These are phyloP conservation scores for Xylaria bambusicola DNA, from an alignment of 495 filamentous ascomycete genomes.

Conservation along the genomic window DNA sequence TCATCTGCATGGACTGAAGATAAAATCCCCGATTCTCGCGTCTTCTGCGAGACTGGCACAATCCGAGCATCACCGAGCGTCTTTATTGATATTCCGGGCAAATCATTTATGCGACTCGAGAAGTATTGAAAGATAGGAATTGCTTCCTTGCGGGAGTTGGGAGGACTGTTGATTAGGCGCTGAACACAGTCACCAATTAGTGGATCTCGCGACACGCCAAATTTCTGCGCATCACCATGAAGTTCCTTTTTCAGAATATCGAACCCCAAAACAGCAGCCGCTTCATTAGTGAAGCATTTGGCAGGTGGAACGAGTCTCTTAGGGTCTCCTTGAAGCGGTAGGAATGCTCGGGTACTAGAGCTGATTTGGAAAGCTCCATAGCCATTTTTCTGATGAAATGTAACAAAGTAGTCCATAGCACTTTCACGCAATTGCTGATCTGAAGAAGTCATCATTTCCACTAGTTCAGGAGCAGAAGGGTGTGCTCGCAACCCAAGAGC, in stretches of 20 bases:
- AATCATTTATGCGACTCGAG: constrained; percentile 69
- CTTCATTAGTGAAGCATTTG: constrained; percentile 80
- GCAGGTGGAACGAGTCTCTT: constrained; percentile 66
- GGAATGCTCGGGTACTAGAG: constrained; percentile 60
- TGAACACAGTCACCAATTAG: constrained; percentile 73
- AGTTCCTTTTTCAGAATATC: constrained; percentile 72
- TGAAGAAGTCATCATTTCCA: constrained; percentile 72
- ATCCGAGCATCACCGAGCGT: constrained; percentile 64
- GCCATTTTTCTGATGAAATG: constrained; percentile 72
- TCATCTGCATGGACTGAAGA: constrained; percentile 26
- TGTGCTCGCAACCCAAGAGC: constrained; percentile 68
- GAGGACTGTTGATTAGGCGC: constrained; percentile 67
- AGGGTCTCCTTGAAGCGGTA: constrained; percentile 69
- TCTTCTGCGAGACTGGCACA: constrained; percentile 61
- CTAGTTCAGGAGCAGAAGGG: constrained; percentile 69
- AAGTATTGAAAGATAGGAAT: constrained; percentile 78
- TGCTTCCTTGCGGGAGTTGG: constrained; percentile 63
- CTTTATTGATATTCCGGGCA: constrained; percentile 60
- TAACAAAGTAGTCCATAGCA: constrained; percentile 80
- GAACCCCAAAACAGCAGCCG: constrained; percentile 75
- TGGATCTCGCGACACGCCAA: constrained; percentile 81
- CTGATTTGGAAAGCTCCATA: constrained; percentile 65
- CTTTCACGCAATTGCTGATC: constrained; percentile 60
- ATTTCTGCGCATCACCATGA: constrained; percentile 72
- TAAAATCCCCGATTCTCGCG: constrained; percentile 23